These are phyloP conservation scores for Wickerhamiella hasegawae DNA, from an alignment of 805 yeast genomes.

Conservation along the genomic window DNA sequence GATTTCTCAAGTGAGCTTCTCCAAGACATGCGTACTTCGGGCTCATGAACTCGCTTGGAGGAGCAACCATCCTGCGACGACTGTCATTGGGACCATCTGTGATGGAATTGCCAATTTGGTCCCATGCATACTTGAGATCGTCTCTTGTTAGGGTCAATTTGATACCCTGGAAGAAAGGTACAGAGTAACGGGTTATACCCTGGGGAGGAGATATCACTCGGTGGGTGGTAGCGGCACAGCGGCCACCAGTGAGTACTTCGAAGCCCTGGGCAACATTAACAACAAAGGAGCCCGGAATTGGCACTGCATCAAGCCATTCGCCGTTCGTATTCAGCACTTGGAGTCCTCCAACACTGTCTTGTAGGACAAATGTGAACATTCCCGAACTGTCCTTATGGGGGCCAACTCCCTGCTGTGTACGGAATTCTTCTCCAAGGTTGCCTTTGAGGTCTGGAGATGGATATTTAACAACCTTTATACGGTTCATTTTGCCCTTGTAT, in stretches of 20 bases:
- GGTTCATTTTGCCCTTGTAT: constrained; percentile 35
- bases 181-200: constrained; percentile 3
- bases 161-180: constrained; percentile 18
- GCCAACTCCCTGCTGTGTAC: constrained; percentile 35
- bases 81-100: constrained; percentile 16
- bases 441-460: no score
- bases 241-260: constrained; percentile 42
- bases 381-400: constrained; percentile 51
- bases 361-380: constrained; percentile 42
- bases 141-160: constrained; percentile 19
- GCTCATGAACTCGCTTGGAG: constrained; percentile 19
- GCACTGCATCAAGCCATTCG: constrained; percentile 39
- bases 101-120: constrained; percentile 15
- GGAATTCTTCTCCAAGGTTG: background rate
- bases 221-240: constrained; percentile 45
- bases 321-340: constrained; percentile 42
- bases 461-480: constrained; percentile 43
- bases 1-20: constrained; percentile 27
- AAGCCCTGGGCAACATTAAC: constrained; percentile 47
- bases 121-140: constrained; percentile 16
- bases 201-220: constrained; percentile 21
- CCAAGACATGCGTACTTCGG: constrained; percentile 23
- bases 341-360: constrained; percentile 36
- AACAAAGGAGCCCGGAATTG: constrained; percentile 32
- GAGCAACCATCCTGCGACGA: constrained; percentile 17